Evolutionary conservation across 2,329 filamentous ascomycete species (phyloP), one percentile per base, ranked within the genome.

Genomic region (Nigrospora oryzae): DNA sequence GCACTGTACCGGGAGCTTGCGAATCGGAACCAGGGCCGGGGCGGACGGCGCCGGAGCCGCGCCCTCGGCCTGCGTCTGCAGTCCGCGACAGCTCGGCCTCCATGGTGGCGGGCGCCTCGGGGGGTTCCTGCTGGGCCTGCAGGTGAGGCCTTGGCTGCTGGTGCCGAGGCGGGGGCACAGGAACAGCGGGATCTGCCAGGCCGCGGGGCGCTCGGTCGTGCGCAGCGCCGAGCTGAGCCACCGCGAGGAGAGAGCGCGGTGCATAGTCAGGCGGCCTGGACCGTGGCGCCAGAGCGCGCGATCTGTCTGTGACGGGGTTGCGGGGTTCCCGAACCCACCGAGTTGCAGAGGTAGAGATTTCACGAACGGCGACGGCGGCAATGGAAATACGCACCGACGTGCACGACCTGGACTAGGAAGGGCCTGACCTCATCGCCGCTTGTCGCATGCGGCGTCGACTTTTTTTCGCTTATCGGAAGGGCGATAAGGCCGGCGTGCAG

Each of bases 1-100:
- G 53, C 82, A 86, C 50, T 75, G 77, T 11, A 69, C 54, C 0
- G 82, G 81, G 2, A 84, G 63, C 15, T 52, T 51, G 38, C 50
- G 46, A 31, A 41, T 42, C n/a, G 53, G 47, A 38, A 23, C 42
- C 17, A 43, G n/a, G 11, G 44, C n/a, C 10, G 40, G 13, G 35
- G 55, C 52, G 14, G 17, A 8, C 14, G 15, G 32, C 14, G 23
- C 40, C 5, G n/a, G 30, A 13, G 34, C 12, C 13, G 34, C 34
- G 34, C 15, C 34, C 6, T n/a, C 34, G 28, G 57, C 49, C 42
- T 57, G 51, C 35, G 50, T 40, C 37, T 64, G 61, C 47, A 64
- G 51, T 45, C 55, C 53, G 36, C 60, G 59, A 37, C 44, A 49
- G 36, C 51, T 44, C 32, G 49, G 28, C 36, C 43, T 51, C 56